Evolutionary conservation across 495 filamentous ascomycete genomes (phyloP).

Genomic region (Penicillium chermesinum): DNA sequence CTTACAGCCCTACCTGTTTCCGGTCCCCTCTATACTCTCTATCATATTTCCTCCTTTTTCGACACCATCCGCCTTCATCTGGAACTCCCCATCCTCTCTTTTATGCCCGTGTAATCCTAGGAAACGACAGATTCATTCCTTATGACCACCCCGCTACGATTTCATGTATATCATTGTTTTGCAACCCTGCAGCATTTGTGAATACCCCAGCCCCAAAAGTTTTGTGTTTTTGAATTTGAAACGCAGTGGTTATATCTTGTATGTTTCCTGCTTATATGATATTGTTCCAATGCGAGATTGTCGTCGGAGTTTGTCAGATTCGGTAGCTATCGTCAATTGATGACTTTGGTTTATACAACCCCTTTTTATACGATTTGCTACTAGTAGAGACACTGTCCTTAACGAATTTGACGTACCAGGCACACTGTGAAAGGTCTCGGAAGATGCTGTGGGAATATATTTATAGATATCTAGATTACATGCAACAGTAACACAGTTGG

Average conservation of each 20-base stretch:
- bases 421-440: no score
- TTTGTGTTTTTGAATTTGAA: slow-evolving; percentile 8
- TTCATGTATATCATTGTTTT: slow-evolving; percentile 33
- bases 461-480: not conserved
- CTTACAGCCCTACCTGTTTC: not conserved
- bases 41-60: not conserved
- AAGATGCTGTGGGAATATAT: no score
- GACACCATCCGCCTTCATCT: not conserved
- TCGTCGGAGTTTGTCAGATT: not conserved
- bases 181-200: slow-evolving; percentile 27
- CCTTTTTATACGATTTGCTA: no score
- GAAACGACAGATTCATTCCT: slow-evolving; percentile 3
- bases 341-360: no score
- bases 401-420: not conserved
- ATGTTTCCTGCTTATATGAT: not conserved
- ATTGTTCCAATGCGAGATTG: not conserved
- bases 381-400: no score
- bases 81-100: not conserved
- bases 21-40: not conserved
- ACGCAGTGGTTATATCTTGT: not conserved
- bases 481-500: no score
- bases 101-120: no score
- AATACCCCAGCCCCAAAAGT: slow-evolving; percentile 35
- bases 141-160: slow-evolving; percentile 17
- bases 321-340: not conserved